phyloP scores from a whole-genome alignment of 2,329 filamentous ascomycete genomes.

The Penicillium digitatum region DNA sequence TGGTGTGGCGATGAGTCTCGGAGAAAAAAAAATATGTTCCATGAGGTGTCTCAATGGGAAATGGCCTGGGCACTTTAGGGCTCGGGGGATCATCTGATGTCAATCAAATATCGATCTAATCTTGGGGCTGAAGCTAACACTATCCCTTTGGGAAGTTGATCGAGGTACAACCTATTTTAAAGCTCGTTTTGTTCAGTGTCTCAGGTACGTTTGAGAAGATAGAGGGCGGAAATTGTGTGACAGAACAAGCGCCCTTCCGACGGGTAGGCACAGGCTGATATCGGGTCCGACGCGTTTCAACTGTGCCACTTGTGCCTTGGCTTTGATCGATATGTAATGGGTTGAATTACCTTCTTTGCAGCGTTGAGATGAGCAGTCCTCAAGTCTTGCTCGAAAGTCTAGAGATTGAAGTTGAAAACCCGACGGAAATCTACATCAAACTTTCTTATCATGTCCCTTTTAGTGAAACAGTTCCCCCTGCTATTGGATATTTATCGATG shows the following conservation, averaged over 20 bases:
- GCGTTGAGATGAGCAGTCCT: not conserved
- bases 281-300: slow-evolving; percentile 24
- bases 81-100: slow-evolving; percentile 10
- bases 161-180: not conserved
- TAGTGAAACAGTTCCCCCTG: not conserved
- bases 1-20: slow-evolving; percentile 8
- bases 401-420: not conserved
- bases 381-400: not conserved
- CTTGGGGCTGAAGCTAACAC: not conserved
- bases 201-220: slow-evolving; percentile 8
- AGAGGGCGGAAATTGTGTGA: slow-evolving; percentile 16
- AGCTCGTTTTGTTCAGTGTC: not conserved
- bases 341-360: not conserved
- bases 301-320: slow-evolving; percentile 8
- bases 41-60: not conserved
- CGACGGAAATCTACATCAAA: not conserved
- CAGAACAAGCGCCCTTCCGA: slow-evolving; percentile 20
- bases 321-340: not conserved
- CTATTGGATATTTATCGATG: not conserved
- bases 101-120: not conserved
- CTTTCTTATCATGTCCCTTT: not conserved
- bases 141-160: not conserved
- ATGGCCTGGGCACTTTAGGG: not conserved
- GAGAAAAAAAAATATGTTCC: slow-evolving; percentile 8
- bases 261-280: slow-evolving; percentile 18